A percentile compares a stretch with the other conserved stretches of the same genome.
Evolutionary conservation across 371 early-diverging fungal species (phyloP).

Genomic region (Haplosporangium sp.): DNA sequence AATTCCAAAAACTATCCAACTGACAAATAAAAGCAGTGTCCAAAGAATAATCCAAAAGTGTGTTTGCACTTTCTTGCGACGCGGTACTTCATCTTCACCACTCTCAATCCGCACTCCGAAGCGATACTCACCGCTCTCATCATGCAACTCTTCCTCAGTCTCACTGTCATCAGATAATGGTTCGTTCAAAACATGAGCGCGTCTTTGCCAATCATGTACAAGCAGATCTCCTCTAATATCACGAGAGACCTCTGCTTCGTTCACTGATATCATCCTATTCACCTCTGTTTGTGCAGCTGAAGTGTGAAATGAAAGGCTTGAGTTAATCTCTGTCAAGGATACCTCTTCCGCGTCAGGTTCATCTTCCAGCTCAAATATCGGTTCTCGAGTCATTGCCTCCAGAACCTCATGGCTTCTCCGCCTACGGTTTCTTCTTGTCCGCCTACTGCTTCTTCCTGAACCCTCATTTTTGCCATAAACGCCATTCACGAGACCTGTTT

Average conservation of each 20-base stretch:
- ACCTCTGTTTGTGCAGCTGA: neutral
- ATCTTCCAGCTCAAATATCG: slow-evolving; percentile 46
- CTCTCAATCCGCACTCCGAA: slow-evolving; percentile 50
- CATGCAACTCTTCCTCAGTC: slow-evolving; percentile 13
- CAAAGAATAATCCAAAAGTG: slow-evolving; percentile 53
- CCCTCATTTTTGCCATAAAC: slow-evolving; percentile 18
- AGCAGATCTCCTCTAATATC: neutral
- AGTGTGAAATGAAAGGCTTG: slow-evolving; percentile 7
- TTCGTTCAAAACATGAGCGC: neutral
- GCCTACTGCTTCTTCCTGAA: neutral
- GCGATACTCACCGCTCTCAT: slow-evolving; percentile 35
- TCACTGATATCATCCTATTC: too few relatives aligned
- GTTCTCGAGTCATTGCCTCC: slow-evolving; percentile 44
- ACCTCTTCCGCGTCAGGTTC: slow-evolving; percentile 51
- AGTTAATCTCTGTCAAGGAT: slow-evolving; percentile 38
- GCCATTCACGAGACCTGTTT: slow-evolving; percentile 42
- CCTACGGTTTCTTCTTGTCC: slow-evolving; percentile 13
- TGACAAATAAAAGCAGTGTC: slow-evolving; percentile 33
- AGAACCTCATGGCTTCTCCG: slow-evolving; percentile 38
- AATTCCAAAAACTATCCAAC: slow-evolving; percentile 50
- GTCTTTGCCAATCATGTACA: neutral
- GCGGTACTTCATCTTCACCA: slow-evolving; percentile 47
- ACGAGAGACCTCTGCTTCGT: neutral
- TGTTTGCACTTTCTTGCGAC: slow-evolving; percentile 33
- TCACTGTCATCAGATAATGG: slow-evolving; percentile 4